These are phyloP conservation scores for Saccharomycopsis phalli DNA, from an alignment of 1,139 yeast genomes.

Conservation along the genomic window DNA sequence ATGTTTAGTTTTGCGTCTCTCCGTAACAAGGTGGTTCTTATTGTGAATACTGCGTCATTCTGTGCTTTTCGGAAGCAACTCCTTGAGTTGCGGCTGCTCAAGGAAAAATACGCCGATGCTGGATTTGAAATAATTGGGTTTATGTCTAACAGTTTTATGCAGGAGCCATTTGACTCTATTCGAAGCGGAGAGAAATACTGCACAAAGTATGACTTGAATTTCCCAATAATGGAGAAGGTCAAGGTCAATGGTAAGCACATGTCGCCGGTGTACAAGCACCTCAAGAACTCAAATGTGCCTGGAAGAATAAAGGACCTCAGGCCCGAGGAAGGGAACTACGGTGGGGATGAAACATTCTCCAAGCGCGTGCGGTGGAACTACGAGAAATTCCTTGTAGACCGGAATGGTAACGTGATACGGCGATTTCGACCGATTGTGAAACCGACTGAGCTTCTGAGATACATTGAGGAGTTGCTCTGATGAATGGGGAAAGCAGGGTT, in stretches of 20 bases:
- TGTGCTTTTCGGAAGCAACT: constrained; percentile 39
- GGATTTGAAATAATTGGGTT: constrained; percentile 3
- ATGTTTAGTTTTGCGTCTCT: background rate
- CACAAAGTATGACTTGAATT: constrained; percentile 54
- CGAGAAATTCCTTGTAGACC: constrained; percentile 70
- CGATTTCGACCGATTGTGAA: constrained; percentile 61
- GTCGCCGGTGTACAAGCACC: constrained; percentile 63
- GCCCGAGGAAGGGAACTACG: constrained; percentile 5
- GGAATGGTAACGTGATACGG: constrained; percentile 53
- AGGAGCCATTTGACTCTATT: constrained; percentile 1
- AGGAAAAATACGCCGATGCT: background rate
- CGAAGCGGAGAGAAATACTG: background rate
- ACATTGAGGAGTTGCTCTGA: constrained; percentile 26
- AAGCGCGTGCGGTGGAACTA: constrained; percentile 79
- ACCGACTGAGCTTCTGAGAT: constrained; percentile 48
- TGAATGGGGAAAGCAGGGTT: too few relatives aligned
- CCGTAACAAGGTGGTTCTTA: constrained; percentile 48
- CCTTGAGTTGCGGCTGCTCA: background rate
- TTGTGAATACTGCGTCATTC: constrained; percentile 89
- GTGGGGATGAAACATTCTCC: constrained; percentile 56
- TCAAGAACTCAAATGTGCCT: constrained; percentile 42
- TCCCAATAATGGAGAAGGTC: constrained; percentile 56
- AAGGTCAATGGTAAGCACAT: constrained; percentile 76
- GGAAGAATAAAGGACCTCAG: background rate
- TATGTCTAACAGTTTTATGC: constrained; percentile 5